Evolutionary conservation across 768 basidiomycete genomes (phyloP).

Genomic region (Xerocomus spinulosus): DNA sequence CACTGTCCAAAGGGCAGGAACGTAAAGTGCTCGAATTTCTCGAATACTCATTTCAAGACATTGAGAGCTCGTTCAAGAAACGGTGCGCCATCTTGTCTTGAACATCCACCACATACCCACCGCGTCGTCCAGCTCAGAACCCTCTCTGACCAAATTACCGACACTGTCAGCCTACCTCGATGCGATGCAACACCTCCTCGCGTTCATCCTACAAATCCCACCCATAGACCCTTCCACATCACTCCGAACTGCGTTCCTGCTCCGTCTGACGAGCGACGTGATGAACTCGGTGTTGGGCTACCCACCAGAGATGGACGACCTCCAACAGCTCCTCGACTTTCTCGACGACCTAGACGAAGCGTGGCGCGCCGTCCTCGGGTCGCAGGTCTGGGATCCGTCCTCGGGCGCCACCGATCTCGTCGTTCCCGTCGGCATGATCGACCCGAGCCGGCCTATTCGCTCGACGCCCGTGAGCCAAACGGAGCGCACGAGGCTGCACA

Average conservation of each 20-base stretch:
- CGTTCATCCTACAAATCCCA: conserved; percentile 67
- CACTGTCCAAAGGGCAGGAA: conserved; percentile 57
- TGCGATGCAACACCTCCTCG: conserved; percentile 51
- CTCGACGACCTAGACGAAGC: conserved; percentile 71
- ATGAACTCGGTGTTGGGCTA: conserved; percentile 62
- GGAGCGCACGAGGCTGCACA: conserved; percentile 65
- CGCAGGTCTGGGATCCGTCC: conserved; percentile 62
- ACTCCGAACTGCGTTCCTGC: conserved; percentile 61
- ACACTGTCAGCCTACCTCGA: conserved; percentile 59
- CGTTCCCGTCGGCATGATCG: conserved; percentile 35
- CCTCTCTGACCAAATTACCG: conserved; percentile 45
- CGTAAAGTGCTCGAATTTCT: conserved; percentile 59
- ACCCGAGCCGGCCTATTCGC: conserved; percentile 26
- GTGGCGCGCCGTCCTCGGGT: conserved; percentile 62
- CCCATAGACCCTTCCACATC: conserved; percentile 67
- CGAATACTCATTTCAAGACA: conserved; percentile 58
- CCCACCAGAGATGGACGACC: conserved; percentile 36
- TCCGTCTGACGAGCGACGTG: conserved; percentile 67
- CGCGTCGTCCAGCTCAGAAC: conserved; percentile 19
- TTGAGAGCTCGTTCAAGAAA: conserved; percentile 71
- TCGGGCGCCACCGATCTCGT: conserved; percentile 37
- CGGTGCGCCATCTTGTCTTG: conserved; percentile 45
- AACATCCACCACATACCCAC: background rate
- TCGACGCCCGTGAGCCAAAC: conserved; percentile 60
- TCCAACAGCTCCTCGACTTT: conserved; percentile 58